These are phyloP conservation scores for Acer negundo DNA, from an alignment of 345 rosid genomes.

Conservation along the genomic window DNA sequence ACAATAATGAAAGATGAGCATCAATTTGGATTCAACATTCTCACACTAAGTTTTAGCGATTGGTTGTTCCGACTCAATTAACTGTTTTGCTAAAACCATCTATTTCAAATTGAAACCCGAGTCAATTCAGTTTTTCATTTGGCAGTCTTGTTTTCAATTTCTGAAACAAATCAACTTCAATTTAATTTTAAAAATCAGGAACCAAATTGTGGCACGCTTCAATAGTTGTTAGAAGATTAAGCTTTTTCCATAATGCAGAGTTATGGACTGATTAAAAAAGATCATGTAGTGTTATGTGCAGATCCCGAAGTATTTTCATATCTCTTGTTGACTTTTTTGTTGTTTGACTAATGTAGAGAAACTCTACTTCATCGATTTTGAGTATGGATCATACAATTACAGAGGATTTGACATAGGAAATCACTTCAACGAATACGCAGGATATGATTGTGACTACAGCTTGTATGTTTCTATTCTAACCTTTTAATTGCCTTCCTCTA, in stretches of 20 bases:
- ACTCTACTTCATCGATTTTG: constrained; percentile 91
- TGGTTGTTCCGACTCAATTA: background rate
- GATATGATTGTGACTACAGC: constrained; percentile 92
- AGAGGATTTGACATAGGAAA: constrained; percentile 95
- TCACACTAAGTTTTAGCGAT: background rate
- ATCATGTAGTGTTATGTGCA: background rate
- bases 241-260: background rate
- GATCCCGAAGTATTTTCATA: background rate
- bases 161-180: background rate
- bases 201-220: background rate
- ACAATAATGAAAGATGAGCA: background rate
- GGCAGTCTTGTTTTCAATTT: background rate
- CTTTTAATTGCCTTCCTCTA: constrained; percentile 14
- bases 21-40: background rate
- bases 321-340: constrained; percentile 22
- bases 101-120: background rate
- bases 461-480: constrained; percentile 48
- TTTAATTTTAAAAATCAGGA: background rate
- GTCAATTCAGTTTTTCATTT: background rate
- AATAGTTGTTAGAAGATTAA: background rate
- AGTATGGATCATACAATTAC: constrained; percentile 90
- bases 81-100: background rate
- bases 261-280: background rate
- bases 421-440: constrained; percentile 95
- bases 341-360: constrained; percentile 49